Percentiles rank a stretch among this genome's conserved stretches.
Conservation (phyloP, 208 protist species). For the Trypanosoma lewisi region DNA sequence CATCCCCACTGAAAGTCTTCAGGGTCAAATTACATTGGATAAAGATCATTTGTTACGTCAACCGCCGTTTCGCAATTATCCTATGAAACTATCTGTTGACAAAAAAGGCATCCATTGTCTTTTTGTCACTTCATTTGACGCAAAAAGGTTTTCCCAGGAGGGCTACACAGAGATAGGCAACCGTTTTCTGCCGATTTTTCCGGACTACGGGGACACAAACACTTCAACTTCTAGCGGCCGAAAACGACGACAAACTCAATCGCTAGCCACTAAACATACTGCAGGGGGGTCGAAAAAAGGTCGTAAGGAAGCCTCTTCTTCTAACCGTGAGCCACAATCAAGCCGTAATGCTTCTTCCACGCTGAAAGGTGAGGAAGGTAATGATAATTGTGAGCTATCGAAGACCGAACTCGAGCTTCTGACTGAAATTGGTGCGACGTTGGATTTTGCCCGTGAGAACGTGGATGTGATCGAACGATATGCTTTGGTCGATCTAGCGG, state of each 20-base stretch:
- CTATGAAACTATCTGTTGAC: constrained; percentile 27
- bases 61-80: constrained; percentile 29
- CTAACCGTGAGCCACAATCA: constrained; percentile 1
- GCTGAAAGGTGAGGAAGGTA: neutral
- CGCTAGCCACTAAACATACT: constrained; percentile 3
- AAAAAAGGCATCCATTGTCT: constrained; percentile 25
- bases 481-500: constrained; percentile 20
- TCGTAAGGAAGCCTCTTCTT: neutral
- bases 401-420: constrained; percentile 20
- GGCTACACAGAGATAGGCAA: constrained; percentile 21
- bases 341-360: neutral
- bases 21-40: constrained; percentile 10
- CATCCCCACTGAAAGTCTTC: constrained; percentile 23
- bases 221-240: neutral
- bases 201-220: constrained; percentile 10
- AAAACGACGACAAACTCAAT: constrained; percentile 24
- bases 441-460: constrained; percentile 24
- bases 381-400: constrained; percentile 1
- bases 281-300: neutral
- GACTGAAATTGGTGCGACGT: constrained; percentile 22
- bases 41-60: constrained; percentile 13
- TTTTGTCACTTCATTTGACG: constrained; percentile 25
- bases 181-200: constrained; percentile 22
- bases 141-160: constrained; percentile 27
- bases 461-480: constrained; percentile 28